These are phyloP conservation scores for Eucalyptus shirleyi DNA, from an alignment of 345 rosid genomes.

Conservation along the genomic window DNA sequence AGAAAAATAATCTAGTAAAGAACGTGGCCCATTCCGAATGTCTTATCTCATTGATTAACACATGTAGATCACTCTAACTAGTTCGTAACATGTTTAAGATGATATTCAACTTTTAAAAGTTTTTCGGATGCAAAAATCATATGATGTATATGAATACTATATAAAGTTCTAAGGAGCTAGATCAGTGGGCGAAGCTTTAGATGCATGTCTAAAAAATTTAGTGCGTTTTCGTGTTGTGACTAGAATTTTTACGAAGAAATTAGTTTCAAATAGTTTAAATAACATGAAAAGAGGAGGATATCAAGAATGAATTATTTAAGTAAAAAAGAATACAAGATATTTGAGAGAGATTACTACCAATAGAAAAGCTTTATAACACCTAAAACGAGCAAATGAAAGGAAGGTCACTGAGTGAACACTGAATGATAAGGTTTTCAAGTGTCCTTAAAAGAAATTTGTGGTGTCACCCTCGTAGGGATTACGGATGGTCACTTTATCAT, in stretches of 20 bases:
- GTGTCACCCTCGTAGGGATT: not conserved
- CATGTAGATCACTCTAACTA: not conserved
- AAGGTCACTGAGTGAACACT: not conserved
- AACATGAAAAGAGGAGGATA: not conserved
- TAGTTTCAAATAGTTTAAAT: not conserved
- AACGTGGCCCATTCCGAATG: not conserved
- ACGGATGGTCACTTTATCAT: not conserved
- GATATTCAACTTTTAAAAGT: not conserved
- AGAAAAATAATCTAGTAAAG: not conserved
- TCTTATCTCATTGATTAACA: not conserved
- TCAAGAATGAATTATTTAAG: too few species aligned
- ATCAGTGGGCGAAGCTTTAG: not conserved
- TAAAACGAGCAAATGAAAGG: not conserved
- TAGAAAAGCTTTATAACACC: not conserved
- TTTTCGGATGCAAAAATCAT: not conserved
- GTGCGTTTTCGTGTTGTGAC: not conserved
- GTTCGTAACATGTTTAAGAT: not conserved
- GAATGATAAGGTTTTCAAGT: not conserved
- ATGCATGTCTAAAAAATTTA: not conserved
- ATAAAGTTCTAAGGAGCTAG: not conserved
- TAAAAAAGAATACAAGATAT: too few species aligned
- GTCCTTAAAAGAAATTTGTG: not conserved
- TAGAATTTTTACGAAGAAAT: not conserved
- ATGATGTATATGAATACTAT: not conserved
- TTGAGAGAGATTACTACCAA: too few species aligned